Conservation (phyloP, 2,329 filamentous ascomycete genomes). For the Aspergillus sojae region DNA sequence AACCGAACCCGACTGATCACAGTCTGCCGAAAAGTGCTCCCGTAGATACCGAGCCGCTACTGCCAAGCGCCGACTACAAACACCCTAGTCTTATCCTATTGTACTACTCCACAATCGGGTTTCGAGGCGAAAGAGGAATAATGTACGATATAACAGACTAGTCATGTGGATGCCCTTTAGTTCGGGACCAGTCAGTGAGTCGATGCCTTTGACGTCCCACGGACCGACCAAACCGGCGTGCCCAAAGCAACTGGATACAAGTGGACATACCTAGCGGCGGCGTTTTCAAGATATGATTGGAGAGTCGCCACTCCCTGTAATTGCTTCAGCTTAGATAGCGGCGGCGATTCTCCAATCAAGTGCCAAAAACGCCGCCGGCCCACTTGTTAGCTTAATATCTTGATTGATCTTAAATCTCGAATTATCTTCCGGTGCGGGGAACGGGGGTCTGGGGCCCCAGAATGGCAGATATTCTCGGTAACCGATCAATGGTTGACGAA, state of each 20-base stretch:
- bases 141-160: not conserved
- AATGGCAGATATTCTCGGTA: not conserved
- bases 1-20: not conserved
- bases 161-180: not conserved
- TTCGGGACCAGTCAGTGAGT: not conserved
- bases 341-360: not conserved
- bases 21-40: not conserved
- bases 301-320: not conserved
- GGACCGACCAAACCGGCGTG: not conserved
- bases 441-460: not conserved
- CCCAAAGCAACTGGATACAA: too few species aligned
- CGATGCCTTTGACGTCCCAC: not conserved
- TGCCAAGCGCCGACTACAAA: not conserved
- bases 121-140: not conserved
- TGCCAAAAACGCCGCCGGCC: not conserved
- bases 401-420: not conserved
- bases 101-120: not conserved
- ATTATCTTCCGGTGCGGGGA: not conserved
- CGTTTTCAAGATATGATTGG: not conserved
- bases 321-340: too few species aligned
- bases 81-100: not conserved
- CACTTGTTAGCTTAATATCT: not conserved
- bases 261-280: not conserved
- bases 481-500: not conserved
- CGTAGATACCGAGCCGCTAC: not conserved